phyloP scores from a whole-genome alignment of 2,329 filamentous ascomycete species.

The Phyllosticta ampelicida region DNA sequence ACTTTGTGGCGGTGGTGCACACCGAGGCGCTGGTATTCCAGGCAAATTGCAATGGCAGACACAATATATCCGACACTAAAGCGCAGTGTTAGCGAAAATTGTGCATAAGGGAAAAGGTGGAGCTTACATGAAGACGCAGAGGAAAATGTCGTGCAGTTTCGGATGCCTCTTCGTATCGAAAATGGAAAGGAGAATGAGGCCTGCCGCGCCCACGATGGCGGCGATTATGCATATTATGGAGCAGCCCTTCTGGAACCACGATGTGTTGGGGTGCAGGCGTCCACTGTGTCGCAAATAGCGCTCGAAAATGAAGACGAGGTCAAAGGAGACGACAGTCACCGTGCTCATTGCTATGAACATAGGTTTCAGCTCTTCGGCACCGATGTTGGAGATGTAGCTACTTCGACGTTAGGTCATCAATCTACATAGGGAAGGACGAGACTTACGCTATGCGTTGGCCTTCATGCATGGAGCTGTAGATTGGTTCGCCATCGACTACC shows the following conservation, averaged over 20 bases:
- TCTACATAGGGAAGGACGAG: neutral
- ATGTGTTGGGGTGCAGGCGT: constrained; percentile 65
- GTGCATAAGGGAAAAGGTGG: neutral
- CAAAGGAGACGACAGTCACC: constrained; percentile 67
- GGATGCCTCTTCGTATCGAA: constrained; percentile 71
- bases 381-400: constrained; percentile 37
- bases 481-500: constrained; percentile 46
- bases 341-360: constrained; percentile 65
- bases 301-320: constrained; percentile 69
- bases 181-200: constrained; percentile 71
- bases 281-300: constrained; percentile 76
- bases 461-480: constrained; percentile 50
- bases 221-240: constrained; percentile 52
- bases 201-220: constrained; percentile 64
- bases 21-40: constrained; percentile 79
- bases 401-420: neutral
- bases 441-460: constrained; percentile 59
- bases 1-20: constrained; percentile 68
- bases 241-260: constrained; percentile 51
- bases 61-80: constrained; percentile 61
- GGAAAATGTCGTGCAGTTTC: constrained; percentile 60
- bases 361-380: constrained; percentile 55
- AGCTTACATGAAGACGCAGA: constrained; percentile 63
- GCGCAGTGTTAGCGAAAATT: neutral
- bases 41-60: constrained; percentile 78